Conservation (phyloP, 192 early-diverging fungal species). For the Coemansia sp. region DNA sequence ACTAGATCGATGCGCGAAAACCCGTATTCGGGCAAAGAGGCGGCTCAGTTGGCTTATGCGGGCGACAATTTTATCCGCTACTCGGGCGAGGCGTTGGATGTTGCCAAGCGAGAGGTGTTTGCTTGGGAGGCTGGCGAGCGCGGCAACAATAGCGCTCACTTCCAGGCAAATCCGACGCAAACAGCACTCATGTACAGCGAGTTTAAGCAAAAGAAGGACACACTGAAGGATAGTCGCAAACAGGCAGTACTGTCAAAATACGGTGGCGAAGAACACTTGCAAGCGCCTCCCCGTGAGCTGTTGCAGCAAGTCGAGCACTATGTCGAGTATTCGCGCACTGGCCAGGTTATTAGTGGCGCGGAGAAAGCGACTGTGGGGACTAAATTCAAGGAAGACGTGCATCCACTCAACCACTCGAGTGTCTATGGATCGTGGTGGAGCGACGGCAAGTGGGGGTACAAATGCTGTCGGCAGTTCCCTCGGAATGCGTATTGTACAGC, state of each 20-base stretch:
- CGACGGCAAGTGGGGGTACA: conserved; percentile 94
- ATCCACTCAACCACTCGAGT: conserved; percentile 77
- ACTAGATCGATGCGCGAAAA: conserved; percentile 99
- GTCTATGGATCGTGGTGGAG: conserved; percentile 98
- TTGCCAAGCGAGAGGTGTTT: conserved; percentile 86
- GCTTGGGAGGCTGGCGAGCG: conserved; percentile 90
- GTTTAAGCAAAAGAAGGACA: conserved; percentile 80
- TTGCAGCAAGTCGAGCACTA: conserved; percentile 92
- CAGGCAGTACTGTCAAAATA: conserved; percentile 84
- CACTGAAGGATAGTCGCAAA: conserved; percentile 70
- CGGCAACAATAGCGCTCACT: conserved; percentile 76
- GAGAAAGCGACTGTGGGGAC: conserved; percentile 71
- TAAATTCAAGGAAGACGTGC: conserved; percentile 92
- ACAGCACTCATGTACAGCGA: conserved; percentile 88
- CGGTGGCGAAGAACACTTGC: conserved; percentile 93
- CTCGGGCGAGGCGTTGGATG: conserved; percentile 79
- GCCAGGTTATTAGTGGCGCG: conserved; percentile 83
- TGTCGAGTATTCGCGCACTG: conserved; percentile 95
- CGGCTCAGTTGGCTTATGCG: conserved; percentile 58
- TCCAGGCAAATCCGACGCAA: conserved; percentile 96
- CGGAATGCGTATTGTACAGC: conserved; percentile 87
- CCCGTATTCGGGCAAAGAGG: conserved; percentile 73
- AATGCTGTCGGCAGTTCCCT: conserved; percentile 82
- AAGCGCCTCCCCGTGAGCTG: conserved; percentile 86
- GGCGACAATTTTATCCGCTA: conserved; percentile 96